These are phyloP conservation scores for Penicillium paneum DNA, from an alignment of 2,329 filamentous ascomycete species.

Conservation along the genomic window DNA sequence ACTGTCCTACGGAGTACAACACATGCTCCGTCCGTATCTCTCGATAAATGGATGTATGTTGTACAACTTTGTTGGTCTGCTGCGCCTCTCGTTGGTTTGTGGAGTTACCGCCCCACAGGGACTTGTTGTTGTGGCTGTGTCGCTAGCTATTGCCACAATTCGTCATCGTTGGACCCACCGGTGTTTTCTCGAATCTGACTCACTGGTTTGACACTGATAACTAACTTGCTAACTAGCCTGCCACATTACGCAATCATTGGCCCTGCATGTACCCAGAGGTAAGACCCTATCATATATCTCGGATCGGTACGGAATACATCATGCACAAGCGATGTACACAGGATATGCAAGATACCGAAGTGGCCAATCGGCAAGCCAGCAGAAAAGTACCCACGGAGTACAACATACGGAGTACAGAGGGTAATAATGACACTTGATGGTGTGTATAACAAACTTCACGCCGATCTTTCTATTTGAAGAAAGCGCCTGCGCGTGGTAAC, in stretches of 20 bases:
- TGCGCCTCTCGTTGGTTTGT: background rate
- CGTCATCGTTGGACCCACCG: background rate
- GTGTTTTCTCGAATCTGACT: background rate
- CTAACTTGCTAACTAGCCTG: too few relatives aligned
- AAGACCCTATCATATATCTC: background rate
- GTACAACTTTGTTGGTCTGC: background rate
- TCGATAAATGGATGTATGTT: background rate
- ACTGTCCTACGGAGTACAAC: background rate
- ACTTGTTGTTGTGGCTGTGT: background rate
- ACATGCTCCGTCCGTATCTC: background rate
- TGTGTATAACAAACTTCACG: conserved; percentile 61
- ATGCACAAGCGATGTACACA: background rate
- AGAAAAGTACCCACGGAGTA: conserved; percentile 12
- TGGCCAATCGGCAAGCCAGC: conserved; percentile 14
- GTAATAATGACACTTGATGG: conserved; percentile 49
- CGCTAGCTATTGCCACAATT: background rate
- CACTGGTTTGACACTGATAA: background rate
- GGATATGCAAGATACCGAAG: conserved; percentile 6
- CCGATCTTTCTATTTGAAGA: conserved; percentile 67
- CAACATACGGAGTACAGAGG: conserved; percentile 25
- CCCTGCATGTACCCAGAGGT: background rate
- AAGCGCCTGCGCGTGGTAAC: conserved; percentile 69
- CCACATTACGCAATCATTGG: background rate
- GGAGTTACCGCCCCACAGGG: background rate
- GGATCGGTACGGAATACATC: background rate